Percentiles rank a stretch among this genome's conserved stretches.
These are phyloP conservation scores for Tieghemiomyces parasiticus DNA, from an alignment of 192 early-diverging fungal species.

Conservation along the genomic window DNA sequence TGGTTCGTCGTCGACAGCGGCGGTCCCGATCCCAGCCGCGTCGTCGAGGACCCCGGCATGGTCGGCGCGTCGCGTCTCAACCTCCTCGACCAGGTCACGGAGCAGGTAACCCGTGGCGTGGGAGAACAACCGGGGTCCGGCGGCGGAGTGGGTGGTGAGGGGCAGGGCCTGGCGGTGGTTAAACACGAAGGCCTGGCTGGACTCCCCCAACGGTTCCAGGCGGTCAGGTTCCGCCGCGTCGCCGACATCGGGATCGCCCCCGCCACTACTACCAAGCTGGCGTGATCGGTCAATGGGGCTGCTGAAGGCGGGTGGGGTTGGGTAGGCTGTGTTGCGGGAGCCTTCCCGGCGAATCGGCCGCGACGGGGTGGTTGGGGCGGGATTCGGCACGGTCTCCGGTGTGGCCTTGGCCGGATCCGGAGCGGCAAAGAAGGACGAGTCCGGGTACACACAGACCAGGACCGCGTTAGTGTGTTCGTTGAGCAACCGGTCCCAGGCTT, in stretches of 20 bases:
- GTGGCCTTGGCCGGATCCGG: background rate
- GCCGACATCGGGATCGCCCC: background rate
- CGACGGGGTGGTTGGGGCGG: background rate
- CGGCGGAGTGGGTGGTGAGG: background rate
- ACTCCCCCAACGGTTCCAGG: background rate
- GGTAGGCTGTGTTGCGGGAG: background rate
- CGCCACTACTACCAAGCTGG: too few species aligned
- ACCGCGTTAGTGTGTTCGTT: background rate
- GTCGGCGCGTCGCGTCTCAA: too few species aligned
- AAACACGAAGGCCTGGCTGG: slow-evolving; percentile 6
- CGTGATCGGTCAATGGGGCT: too few species aligned
- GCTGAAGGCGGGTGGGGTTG: too few species aligned
- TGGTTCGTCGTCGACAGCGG: background rate
- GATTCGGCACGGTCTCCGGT: background rate
- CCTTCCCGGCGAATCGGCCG: background rate
- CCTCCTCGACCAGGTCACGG: too few species aligned
- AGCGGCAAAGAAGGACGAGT: slow-evolving; percentile 9
- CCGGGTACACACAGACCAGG: background rate
- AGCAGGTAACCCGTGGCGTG: slow-evolving; percentile 5
- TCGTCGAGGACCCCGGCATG: too few species aligned
- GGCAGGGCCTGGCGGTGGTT: slow-evolving; percentile 11
- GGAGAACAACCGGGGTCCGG: background rate
- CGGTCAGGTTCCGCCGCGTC: background rate
- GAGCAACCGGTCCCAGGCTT: slow-evolving; percentile 1
- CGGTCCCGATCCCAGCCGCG: background rate